Base-by-base conservation (phyloP, 495 filamentous ascomycete species). In the Penicillium malachiteum region DNA sequence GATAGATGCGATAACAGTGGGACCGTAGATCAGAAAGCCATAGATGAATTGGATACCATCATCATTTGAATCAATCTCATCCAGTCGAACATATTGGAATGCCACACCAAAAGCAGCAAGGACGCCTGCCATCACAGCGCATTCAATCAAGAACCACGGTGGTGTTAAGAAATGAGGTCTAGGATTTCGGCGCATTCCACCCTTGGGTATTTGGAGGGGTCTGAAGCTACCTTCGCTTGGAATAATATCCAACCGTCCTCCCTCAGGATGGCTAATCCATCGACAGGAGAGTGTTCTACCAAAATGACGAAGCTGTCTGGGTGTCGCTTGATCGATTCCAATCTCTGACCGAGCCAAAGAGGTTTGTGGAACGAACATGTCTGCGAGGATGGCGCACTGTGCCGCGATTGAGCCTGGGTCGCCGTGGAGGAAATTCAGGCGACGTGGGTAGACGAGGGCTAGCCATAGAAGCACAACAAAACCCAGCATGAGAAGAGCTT, bases 81-180 rank as follows among this genome's bases (percentile, higher is more conserved):
- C 48, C 31, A 64, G 9, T 2, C 49, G 48, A 17, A 63, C 37
- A 13, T 34, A 58, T 21, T 54, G 42, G 26, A 58, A 42, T 4
- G 59, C 44, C 0, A 62, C 35, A 7, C 62, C 57, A 35, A 64
- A 65, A 7, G 56, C 34, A 9, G 40, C 40, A 0, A 67, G n/a
- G 2, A 51, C 47, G 2, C 47, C 55, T 0, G 52, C 37, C 8
- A 70, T 53, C 5, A 65, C 13, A 0, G 63, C 7, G 35, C 57
- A 62, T 50, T 70, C 67, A 3, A 57, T 32, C 0, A 55, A 14
- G 47, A 70, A 67, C 52, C 53, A 63, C 8, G 56, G 57, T 1
- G 54, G 39, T 7, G 49, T 55, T n/a, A 70, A n/a, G 18, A 70
- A 70, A 51, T 70, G 67, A 16, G 67, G 67, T 34, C 60, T 52